phyloP scores from a whole-genome alignment of 306 rosid species.

The Malus sieversii region DNA sequence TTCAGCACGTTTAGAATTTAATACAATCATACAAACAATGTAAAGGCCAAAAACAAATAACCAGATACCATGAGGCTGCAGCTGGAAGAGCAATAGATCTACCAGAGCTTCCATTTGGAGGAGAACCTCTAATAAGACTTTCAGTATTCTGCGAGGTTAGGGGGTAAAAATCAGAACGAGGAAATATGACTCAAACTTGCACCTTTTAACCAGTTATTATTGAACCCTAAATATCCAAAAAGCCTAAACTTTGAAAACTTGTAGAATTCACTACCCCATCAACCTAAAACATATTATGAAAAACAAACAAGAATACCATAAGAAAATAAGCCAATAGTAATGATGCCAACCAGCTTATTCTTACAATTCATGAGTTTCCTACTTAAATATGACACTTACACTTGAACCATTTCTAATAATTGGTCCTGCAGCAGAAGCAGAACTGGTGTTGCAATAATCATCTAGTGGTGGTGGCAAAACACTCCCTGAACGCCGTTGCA shows the following conservation, averaged over 20 bases:
- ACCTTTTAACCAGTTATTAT: not conserved
- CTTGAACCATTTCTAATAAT: slow-evolving; percentile 41
- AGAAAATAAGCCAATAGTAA: not conserved
- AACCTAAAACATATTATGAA: not conserved
- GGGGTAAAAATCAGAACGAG: not conserved
- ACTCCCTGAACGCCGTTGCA: slow-evolving; percentile 71
- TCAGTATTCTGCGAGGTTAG: slow-evolving; percentile 44
- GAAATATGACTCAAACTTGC: not conserved
- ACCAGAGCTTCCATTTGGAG: slow-evolving; percentile 62
- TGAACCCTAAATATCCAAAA: not conserved
- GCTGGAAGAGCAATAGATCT: slow-evolving; percentile 54
- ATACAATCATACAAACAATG: slow-evolving; percentile 6
- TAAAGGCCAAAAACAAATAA: slow-evolving; percentile 10
- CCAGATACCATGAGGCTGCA: slow-evolving; percentile 63
- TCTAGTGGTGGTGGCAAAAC: slow-evolving; percentile 76
- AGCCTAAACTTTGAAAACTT: not conserved
- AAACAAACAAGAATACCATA: too few species aligned
- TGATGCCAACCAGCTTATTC: not conserved
- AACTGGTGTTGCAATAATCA: slow-evolving; percentile 37
- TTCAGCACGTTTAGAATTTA: not conserved
- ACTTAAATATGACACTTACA: slow-evolving; percentile 39
- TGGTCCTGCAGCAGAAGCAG: slow-evolving; percentile 52
- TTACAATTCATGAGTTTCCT: not conserved
- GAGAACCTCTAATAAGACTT: slow-evolving; percentile 42
- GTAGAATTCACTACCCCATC: not conserved